These are phyloP conservation scores for Pyrus hybrid DNA, from an alignment of 331 rosid genomes.

Conservation along the genomic window DNA sequence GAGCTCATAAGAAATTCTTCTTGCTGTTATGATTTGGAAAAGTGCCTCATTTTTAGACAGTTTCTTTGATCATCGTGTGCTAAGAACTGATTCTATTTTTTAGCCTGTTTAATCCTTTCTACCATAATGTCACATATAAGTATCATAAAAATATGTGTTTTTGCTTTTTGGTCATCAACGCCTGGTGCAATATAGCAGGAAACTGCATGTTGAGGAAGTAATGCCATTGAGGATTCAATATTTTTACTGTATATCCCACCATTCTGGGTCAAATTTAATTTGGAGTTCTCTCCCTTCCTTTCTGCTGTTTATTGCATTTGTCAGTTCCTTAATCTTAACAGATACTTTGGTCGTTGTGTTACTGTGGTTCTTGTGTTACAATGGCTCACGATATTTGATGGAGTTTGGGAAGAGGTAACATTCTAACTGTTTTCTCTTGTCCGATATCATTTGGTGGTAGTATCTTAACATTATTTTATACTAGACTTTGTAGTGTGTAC, in stretches of 20 bases:
- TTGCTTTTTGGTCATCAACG: not conserved
- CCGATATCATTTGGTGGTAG: not conserved
- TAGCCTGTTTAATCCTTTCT: not conserved
- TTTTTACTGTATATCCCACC: not conserved
- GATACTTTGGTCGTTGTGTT: slow-evolving; percentile 62
- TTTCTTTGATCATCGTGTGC: not conserved
- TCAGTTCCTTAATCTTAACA: slow-evolving; percentile 35
- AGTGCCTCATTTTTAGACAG: not conserved
- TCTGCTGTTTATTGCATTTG: slow-evolving; percentile 11
- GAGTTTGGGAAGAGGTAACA: slow-evolving; percentile 58
- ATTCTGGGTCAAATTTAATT: not conserved
- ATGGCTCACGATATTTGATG: slow-evolving; percentile 30
- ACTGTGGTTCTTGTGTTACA: slow-evolving; percentile 62
- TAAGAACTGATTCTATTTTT: not conserved
- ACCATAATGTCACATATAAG: not conserved
- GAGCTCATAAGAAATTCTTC: not conserved
- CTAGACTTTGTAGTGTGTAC: not conserved
- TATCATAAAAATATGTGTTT: not conserved
- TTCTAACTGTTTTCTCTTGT: not conserved
- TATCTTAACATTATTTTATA: not conserved
- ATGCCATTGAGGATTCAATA: not conserved
- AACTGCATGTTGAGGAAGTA: not conserved
- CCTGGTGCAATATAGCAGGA: not conserved
- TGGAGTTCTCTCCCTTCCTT: not conserved
- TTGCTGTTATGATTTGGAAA: not conserved